These are phyloP conservation scores for Phragmites australis DNA, from an alignment of 176 grass and related monocot species.

Conservation along the genomic window DNA sequence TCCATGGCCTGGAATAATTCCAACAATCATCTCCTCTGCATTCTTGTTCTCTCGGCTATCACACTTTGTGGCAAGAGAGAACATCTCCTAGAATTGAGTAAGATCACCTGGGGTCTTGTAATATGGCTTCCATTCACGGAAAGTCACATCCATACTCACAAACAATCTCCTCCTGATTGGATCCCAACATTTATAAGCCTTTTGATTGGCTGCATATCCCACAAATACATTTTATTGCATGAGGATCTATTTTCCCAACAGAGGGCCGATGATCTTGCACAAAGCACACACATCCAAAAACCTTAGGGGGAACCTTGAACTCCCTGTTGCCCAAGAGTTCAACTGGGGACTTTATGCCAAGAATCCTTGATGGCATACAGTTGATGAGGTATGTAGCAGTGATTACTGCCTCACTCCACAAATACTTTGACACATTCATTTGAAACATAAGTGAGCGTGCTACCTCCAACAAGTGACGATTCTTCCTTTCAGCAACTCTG, in stretches of 20 bases:
- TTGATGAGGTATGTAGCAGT: not conserved
- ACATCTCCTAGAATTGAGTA: not conserved
- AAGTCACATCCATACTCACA: too few species aligned
- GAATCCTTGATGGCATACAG: not conserved
- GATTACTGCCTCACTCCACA: not conserved
- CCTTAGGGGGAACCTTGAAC: not conserved
- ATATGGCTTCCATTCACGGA: too few species aligned
- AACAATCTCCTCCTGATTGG: too few species aligned
- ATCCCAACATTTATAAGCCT: too few species aligned
- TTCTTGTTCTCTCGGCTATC: not conserved
- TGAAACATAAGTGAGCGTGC: not conserved
- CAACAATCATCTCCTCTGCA: not conserved
- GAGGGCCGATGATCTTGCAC: not conserved
- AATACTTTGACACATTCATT: not conserved
- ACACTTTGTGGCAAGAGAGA: not conserved
- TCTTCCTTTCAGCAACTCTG: not conserved
- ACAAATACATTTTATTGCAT: too few species aligned
- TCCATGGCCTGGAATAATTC: not conserved
- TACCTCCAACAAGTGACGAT: not conserved
- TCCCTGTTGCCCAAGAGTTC: not conserved
- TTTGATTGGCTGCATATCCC: too few species aligned
- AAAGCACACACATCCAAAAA: not conserved
- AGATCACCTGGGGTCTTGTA: not conserved
- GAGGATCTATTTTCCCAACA: not conserved
- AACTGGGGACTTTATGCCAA: not conserved